Evolutionary conservation across 1,284 basidiomycete species (phyloP), one percentile per base, ranked within the genome.

Genomic region (Paramarasmius palmivorus): DNA sequence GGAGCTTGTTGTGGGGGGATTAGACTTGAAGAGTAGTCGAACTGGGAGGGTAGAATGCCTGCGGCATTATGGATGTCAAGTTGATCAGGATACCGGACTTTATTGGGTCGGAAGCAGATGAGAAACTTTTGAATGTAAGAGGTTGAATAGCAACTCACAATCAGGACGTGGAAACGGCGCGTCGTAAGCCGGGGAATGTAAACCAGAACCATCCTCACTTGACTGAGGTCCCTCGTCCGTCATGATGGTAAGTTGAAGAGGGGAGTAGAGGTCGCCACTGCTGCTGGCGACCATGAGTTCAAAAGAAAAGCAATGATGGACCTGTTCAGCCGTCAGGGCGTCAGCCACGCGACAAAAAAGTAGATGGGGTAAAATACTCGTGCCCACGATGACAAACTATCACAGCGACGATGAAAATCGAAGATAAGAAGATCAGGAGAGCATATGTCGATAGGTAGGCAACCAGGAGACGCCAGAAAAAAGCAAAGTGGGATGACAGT

Each of bases 31-130:
- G 64, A 59, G 58, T 78, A 78, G 68, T 76, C 73, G 71, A 77
- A 82, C 65, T 78, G 75, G 15, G 74, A 73, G 49, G 73, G 66
- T 57, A 79, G 73, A 42, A 77, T 71, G 61, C 68, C 69, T 37
- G 75, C 68, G 57, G 77, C 71, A 66, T 68, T 73, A 64, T 77
- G 76, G 58, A 76, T 71, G 66, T 76, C 74, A 68, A 77, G 65
- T 51, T 74, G 73, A 73, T 81, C 76, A 74, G 73, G 79, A 81
- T 84, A 86, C 73, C 83, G 86, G 81, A 79, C 85, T 86, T 85
- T 81, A 70, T 79, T 76, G 70, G 71, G 29, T 50, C 64, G 68
- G 64, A 68, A 66, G 61, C 61, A 63, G 62, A 70, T 73, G 69
- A 73, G 69, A 73, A 72, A 48, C 37, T 34, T 32, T 47, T 26